Evolutionary conservation across 192 early-diverging fungal genomes (phyloP), one percentile per base, ranked within the genome.

Genomic region (Polychytrium aggregatum): DNA sequence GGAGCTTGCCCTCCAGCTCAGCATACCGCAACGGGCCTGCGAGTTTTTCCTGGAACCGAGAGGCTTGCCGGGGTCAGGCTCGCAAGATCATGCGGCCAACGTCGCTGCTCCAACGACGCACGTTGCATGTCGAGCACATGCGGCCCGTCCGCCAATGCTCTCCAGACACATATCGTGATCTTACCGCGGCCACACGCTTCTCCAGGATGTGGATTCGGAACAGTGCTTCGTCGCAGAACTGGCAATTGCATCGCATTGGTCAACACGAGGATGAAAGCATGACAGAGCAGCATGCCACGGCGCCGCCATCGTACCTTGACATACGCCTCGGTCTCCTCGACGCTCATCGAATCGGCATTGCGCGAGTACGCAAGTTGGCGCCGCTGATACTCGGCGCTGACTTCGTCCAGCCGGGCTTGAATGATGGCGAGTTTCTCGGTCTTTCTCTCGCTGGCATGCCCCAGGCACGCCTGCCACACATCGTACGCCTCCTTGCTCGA

Each of bases 381-480:
- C 30, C 67, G 43, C 47, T 78, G 71, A 51, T 75, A 78, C 40
- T 72, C 76, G 9, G 59, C 70, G 0, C 67, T 70, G 0, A 70
- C 63, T 49, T 78, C 71, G 44, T 78, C 76, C 25, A 75, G 48
- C 13, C 70, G 56, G 22, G 55, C 46, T 44, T 78, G 76, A 14
- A 78, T 73, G 42, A 78, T 78, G 54, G 65, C 70, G 41, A 65
- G 70, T 44, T 78, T 78, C 44, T 78, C 76, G 18, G 75, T 60
- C 14, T 75, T 51, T 14, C 76, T 49, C 42, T 78, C 72, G 21
- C 69, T 69, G 20, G 75, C 45, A 39, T 40, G 48, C 48, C 70
- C 70, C 18, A 78, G 53, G 44, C 72, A 78, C 10, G 72, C 63
- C 22, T 78, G 68, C 44, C 68, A 70, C 2, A 75, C 64, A 3